Evolutionary conservation across 2,329 filamentous ascomycete species (phyloP).

Genomic region (Fusarium domesticum): DNA sequence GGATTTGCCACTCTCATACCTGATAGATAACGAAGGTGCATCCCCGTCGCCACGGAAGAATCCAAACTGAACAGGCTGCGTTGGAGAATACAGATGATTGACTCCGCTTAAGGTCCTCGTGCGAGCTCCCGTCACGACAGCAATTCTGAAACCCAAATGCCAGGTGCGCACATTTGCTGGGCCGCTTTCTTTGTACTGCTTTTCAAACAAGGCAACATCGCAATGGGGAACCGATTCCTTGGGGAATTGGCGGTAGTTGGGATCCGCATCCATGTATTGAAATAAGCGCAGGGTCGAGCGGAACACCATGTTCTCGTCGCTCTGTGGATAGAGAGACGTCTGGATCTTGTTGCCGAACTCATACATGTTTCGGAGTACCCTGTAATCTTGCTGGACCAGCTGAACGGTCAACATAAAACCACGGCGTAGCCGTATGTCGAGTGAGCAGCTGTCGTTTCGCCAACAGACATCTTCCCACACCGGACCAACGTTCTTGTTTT

Average conservation of each 20-base stretch:
- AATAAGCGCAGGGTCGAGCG: slow-evolving; percentile 68
- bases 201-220: slow-evolving; percentile 73
- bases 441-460: slow-evolving; percentile 63
- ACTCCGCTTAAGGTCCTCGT: slow-evolving; percentile 76
- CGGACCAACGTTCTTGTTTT: slow-evolving; percentile 63
- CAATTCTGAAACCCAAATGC: slow-evolving; percentile 76
- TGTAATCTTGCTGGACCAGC: slow-evolving; percentile 73
- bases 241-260: slow-evolving; percentile 70
- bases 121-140: slow-evolving; percentile 72
- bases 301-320: slow-evolving; percentile 69
- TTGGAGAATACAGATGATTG: slow-evolving; percentile 64
- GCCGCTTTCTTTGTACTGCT: slow-evolving; percentile 62
- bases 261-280: slow-evolving; percentile 74
- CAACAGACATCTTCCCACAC: slow-evolving; percentile 82
- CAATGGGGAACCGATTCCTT: slow-evolving; percentile 70
- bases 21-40: slow-evolving; percentile 66
- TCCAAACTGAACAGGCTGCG: slow-evolving; percentile 71
- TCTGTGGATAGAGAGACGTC: slow-evolving; percentile 63
- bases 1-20: slow-evolving; percentile 62
- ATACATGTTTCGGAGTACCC: slow-evolving; percentile 76
- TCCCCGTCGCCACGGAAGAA: slow-evolving; percentile 71
- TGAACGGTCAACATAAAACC: slow-evolving; percentile 71
- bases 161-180: slow-evolving; percentile 69
- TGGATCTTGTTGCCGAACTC: slow-evolving; percentile 80
- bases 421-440: slow-evolving; percentile 70